Conservation (phyloP, 2,329 filamentous ascomycete genomes). For the Diaporthe citrichinensis region DNA sequence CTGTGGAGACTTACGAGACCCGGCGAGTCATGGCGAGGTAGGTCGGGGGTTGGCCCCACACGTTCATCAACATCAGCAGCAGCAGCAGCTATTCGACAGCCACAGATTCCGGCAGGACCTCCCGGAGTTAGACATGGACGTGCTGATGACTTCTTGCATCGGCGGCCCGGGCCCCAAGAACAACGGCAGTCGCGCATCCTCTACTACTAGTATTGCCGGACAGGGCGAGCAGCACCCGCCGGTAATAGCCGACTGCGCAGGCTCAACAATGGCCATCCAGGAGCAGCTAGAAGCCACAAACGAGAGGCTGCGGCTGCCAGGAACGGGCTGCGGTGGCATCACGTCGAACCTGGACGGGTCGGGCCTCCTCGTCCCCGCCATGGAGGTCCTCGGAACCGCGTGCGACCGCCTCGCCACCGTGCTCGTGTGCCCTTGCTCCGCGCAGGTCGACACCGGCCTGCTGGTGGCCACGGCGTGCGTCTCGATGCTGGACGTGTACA, state of each 20-base stretch:
- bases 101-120: not conserved
- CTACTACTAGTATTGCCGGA: not conserved
- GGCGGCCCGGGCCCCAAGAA: not conserved
- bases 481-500: not conserved
- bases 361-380: not conserved
- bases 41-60: not conserved
- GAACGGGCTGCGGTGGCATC: too few relatives aligned
- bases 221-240: too few relatives aligned
- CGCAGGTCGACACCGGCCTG: not conserved
- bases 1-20: not conserved
- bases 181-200: not conserved
- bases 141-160: not conserved
- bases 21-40: not conserved
- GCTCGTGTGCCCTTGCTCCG: not conserved
- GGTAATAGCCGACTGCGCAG: not conserved
- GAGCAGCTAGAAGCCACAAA: not conserved
- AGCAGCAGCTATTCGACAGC: not conserved
- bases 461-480: not conserved
- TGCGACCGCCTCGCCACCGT: not conserved
- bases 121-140: not conserved
- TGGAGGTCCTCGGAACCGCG: not conserved
- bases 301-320: not conserved
- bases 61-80: not conserved
- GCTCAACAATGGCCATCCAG: not conserved
- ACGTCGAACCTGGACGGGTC: too few relatives aligned